Evolutionary conservation across 1,284 basidiomycete genomes (phyloP).

Genomic region (Boletus mariae): DNA sequence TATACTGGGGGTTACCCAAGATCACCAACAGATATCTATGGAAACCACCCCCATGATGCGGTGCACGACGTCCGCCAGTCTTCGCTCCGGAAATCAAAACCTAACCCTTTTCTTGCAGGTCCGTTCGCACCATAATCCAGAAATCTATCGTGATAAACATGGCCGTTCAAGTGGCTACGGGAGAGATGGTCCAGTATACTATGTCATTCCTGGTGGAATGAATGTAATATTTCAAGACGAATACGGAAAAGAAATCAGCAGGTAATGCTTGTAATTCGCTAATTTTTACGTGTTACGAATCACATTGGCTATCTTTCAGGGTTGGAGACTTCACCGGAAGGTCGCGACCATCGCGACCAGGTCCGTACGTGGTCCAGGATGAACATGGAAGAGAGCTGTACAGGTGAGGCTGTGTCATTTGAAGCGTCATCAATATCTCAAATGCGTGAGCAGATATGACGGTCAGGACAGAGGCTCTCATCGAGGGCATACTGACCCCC

Average conservation of each 20-base stretch:
- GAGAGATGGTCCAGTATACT: slow-evolving; percentile 45
- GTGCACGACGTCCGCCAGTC: slow-evolving; percentile 13
- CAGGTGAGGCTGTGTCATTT: slow-evolving; percentile 31
- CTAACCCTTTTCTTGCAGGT: slow-evolving; percentile 17
- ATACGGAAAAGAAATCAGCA: slow-evolving; percentile 59
- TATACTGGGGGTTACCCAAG: slow-evolving; percentile 23
- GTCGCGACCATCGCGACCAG: slow-evolving; percentile 23
- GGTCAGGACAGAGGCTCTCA: slow-evolving; percentile 21
- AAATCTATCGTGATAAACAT: slow-evolving; percentile 20
- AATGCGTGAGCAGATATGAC: slow-evolving; percentile 26
- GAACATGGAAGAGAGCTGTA: slow-evolving; percentile 48
- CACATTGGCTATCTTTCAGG: slow-evolving; percentile 31
- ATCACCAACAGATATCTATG: slow-evolving; percentile 33
- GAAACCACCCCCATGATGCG: slow-evolving; percentile 19
- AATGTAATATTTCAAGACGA: slow-evolving; percentile 69
- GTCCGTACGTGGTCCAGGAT: slow-evolving; percentile 48
- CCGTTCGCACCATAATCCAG: slow-evolving; percentile 16
- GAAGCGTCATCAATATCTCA: slow-evolving; percentile 5
- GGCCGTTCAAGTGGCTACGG: slow-evolving; percentile 27
- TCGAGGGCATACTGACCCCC: slow-evolving; percentile 28
- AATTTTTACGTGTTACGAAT: slow-evolving; percentile 20
- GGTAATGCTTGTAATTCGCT: slow-evolving; percentile 37
- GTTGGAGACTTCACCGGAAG: slow-evolving; percentile 43
- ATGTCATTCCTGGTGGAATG: slow-evolving; percentile 61
- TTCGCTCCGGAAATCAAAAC: neutral